Evolutionary conservation across 2,329 filamentous ascomycete genomes (phyloP).

Genomic region (Colletotrichum musae): DNA sequence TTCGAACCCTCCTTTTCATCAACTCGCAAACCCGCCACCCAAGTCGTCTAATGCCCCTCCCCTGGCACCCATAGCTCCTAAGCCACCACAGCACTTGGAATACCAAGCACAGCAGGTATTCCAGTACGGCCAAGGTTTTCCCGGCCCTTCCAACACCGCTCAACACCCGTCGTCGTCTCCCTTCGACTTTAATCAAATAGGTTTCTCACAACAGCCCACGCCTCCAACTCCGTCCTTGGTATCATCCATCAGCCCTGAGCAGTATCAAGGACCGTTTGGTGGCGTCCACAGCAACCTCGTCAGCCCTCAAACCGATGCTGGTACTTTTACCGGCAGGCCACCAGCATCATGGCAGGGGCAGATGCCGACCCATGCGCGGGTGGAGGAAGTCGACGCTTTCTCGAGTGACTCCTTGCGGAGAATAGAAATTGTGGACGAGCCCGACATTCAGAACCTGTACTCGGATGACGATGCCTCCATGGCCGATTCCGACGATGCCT

Average conservation of each 20-base stretch:
- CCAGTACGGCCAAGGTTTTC: constrained; percentile 50
- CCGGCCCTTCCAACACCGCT: constrained; percentile 39
- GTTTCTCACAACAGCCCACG: constrained; percentile 38
- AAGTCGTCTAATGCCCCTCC: constrained; percentile 56
- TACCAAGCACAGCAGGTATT: constrained; percentile 50
- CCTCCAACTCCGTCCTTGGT: constrained; percentile 37
- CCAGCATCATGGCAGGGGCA: constrained; percentile 20
- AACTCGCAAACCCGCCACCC: constrained; percentile 58
- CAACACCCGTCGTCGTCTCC: constrained; percentile 28
- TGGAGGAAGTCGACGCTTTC: constrained; percentile 18
- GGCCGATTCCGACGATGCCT: constrained; percentile 73
- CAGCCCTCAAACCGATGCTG: constrained; percentile 29
- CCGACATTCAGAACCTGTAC: constrained; percentile 59
- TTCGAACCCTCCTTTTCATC: constrained; percentile 62
- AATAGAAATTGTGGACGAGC: constrained; percentile 10
- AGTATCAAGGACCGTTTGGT: constrained; percentile 36
- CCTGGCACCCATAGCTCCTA: constrained; percentile 66
- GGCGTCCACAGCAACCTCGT: constrained; percentile 18
- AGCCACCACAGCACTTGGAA: constrained; percentile 57
- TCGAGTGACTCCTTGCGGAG: not conserved
- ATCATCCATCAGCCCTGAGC: constrained; percentile 38
- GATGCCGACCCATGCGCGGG: not conserved
- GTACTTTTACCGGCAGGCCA: constrained; percentile 14
- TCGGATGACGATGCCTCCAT: constrained; percentile 75
- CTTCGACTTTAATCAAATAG: constrained; percentile 45